These are phyloP conservation scores for Solanum hybrid DNA, from an alignment of 305 asterid species.

Conservation along the genomic window DNA sequence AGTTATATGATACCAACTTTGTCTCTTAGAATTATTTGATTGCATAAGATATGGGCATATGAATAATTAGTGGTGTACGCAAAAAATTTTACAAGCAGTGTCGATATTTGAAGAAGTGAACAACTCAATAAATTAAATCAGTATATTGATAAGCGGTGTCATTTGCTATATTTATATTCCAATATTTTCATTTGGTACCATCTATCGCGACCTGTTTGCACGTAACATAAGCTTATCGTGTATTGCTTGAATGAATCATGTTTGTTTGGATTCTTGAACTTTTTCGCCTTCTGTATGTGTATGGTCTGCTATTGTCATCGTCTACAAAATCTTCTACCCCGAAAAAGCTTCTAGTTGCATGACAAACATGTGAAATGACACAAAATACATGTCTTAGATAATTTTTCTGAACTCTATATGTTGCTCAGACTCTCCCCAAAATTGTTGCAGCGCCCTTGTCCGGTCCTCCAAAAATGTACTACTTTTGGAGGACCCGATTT, in stretches of 20 bases:
- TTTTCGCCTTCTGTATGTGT: conserved; percentile 24
- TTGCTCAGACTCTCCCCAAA: background rate
- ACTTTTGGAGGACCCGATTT: background rate
- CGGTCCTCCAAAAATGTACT: background rate
- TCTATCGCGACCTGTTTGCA: background rate
- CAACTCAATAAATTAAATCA: background rate
- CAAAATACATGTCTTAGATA: background rate
- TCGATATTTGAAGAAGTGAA: background rate
- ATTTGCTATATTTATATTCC: background rate
- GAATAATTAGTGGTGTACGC: background rate
- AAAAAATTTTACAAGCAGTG: background rate
- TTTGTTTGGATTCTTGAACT: no score
- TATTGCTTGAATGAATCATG: no score
- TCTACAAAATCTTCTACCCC: no score
- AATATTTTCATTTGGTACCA: background rate
- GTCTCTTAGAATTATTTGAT: background rate
- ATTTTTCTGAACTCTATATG: background rate
- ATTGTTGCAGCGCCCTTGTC: background rate
- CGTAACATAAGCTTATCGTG: background rate
- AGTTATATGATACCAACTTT: background rate
- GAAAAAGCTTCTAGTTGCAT: no score
- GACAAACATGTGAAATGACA: background rate
- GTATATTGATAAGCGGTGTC: background rate
- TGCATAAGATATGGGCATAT: background rate
- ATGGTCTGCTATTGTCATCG: conserved; percentile 60